Percentiles rank a stretch among this genome's conserved stretches.
These are phyloP conservation scores for Phytophthora brassicae DNA, from an alignment of 352 stramenopile genomes.

Conservation along the genomic window DNA sequence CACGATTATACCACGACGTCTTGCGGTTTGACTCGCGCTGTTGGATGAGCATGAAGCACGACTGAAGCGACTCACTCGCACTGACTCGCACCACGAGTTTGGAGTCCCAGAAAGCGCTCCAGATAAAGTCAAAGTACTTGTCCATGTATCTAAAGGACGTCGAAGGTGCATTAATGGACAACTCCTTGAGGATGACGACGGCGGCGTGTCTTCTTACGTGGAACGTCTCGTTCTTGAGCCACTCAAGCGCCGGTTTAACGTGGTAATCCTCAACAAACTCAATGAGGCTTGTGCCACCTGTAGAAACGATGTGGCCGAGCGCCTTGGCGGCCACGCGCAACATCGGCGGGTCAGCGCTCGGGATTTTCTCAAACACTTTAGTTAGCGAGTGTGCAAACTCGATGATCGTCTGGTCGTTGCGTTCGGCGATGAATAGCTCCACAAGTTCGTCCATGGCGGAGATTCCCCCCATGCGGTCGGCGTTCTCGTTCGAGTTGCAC, in stretches of 20 bases:
- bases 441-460: conserved; percentile 89
- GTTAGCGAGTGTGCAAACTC: conserved; percentile 88
- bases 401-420: conserved; percentile 90
- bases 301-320: conserved; percentile 87
- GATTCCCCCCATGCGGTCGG: conserved; percentile 85
- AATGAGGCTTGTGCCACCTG: conserved; percentile 81
- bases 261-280: conserved; percentile 91
- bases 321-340: conserved; percentile 77
- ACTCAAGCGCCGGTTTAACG: conserved; percentile 84
- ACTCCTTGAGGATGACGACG: conserved; percentile 87
- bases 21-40: conserved; percentile 88
- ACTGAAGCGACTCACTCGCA: conserved; percentile 81
- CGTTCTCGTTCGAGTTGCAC: conserved; percentile 75
- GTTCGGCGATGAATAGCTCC: conserved; percentile 87
- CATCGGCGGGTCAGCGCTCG: conserved; percentile 66
- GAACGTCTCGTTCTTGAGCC: conserved; percentile 90
- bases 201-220: conserved; percentile 83
- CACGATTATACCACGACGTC: conserved; percentile 77
- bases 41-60: conserved; percentile 86
- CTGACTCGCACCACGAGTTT: conserved; percentile 79
- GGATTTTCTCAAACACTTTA: conserved; percentile 88
- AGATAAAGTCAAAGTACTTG: conserved; percentile 90
- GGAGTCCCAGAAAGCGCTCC: conserved; percentile 87
- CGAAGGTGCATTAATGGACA: conserved; percentile 84
- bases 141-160: conserved; percentile 89